phyloP scores from a whole-genome alignment of 1,284 basidiomycete genomes.

The Gymnopus androsaceus region DNA sequence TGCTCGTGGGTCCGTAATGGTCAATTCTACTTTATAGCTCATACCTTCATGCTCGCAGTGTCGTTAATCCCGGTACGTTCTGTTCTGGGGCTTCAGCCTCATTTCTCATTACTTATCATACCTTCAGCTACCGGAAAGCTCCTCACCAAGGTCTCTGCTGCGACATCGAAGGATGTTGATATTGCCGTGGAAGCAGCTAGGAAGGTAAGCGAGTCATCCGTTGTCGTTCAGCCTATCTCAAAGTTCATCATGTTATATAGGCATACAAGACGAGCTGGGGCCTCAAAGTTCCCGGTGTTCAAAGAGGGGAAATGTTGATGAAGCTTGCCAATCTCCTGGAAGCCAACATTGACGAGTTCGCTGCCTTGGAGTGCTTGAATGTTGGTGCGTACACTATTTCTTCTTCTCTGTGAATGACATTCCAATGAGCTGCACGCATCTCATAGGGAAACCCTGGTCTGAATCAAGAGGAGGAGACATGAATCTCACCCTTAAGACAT shows the following conservation, averaged over 20 bases:
- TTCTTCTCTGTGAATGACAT: too few relatives aligned
- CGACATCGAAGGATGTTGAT: slow-evolving; percentile 69
- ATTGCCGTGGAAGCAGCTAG: slow-evolving; percentile 71
- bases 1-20: slow-evolving; percentile 6
- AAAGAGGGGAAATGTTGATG: slow-evolving; percentile 62
- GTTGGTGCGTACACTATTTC: slow-evolving; percentile 38
- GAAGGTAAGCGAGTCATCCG: slow-evolving; percentile 39
- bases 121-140: slow-evolving; percentile 71
- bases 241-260: slow-evolving; percentile 12
- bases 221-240: neutral
- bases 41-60: neutral
- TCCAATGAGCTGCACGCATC: neutral
- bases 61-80: neutral
- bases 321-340: slow-evolving; percentile 80
- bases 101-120: too few relatives aligned
- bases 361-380: slow-evolving; percentile 74
- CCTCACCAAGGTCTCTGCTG: slow-evolving; percentile 64
- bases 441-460: slow-evolving; percentile 51
- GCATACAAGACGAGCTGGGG: slow-evolving; percentile 74
- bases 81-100: neutral
- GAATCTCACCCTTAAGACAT: slow-evolving; percentile 41
- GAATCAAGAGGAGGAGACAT: slow-evolving; percentile 57
- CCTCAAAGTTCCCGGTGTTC: slow-evolving; percentile 52
- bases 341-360: slow-evolving; percentile 65
- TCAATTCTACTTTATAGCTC: slow-evolving; percentile 1